Conservation (phyloP, 371 early-diverging fungal species). For the Encephalitozoon intestinalis region DNA sequence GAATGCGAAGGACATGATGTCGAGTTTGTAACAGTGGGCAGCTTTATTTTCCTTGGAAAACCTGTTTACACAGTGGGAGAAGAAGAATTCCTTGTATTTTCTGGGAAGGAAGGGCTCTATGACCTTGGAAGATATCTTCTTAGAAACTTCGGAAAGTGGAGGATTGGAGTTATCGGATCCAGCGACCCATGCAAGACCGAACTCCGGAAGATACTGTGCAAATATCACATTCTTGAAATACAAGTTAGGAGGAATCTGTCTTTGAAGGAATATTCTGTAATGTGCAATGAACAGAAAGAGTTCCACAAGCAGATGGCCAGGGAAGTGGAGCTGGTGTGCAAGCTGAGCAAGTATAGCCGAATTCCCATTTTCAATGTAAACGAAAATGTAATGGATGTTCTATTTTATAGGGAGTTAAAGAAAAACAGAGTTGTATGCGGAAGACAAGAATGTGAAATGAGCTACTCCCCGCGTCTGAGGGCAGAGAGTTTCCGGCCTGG, state of each 20-base stretch:
- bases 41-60: not conserved
- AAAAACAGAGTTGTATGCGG: not conserved
- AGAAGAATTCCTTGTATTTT: not conserved
- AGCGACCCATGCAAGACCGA: not conserved
- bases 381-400: slow-evolving; percentile 35
- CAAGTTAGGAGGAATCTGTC: not conserved
- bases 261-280: not conserved
- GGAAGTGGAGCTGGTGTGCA: not conserved
- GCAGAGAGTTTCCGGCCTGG: slow-evolving; percentile 32
- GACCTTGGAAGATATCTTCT: not conserved
- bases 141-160: not conserved
- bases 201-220: not conserved
- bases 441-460: not conserved
- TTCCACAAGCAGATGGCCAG: slow-evolving; percentile 9
- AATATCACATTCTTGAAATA: not conserved
- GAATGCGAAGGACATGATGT: not conserved
- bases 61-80: not conserved
- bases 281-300: slow-evolving; percentile 13
- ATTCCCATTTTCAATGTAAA: slow-evolving; percentile 47
- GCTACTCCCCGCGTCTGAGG: not conserved
- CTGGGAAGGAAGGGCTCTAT: not conserved
- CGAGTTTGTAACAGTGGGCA: not conserved
- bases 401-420: slow-evolving; percentile 23
- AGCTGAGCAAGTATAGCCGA: slow-evolving; percentile 3
- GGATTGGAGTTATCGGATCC: not conserved